Evolutionary conservation across 1,139 yeast genomes (phyloP).

Genomic region (Wickerhamomyces sp.): DNA sequence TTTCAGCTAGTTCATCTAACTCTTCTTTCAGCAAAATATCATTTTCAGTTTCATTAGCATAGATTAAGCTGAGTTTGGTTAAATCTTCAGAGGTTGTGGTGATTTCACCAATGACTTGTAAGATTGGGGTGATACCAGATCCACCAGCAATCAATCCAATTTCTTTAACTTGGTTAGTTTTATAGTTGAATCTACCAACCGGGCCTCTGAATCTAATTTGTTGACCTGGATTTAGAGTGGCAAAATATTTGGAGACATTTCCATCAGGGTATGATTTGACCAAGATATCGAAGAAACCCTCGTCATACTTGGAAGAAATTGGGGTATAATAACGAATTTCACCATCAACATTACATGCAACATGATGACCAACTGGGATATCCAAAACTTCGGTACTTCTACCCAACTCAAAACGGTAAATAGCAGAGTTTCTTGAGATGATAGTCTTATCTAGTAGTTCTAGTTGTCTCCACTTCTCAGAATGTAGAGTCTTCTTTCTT

Average conservation of each 20-base stretch:
- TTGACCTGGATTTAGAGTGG: conserved; percentile 57
- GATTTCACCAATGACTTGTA: conserved; percentile 55
- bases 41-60: conserved; percentile 67
- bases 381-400: conserved; percentile 57
- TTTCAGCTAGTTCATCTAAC: conserved; percentile 59
- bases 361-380: conserved; percentile 70
- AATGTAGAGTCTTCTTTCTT: conserved; percentile 41
- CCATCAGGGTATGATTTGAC: conserved; percentile 73
- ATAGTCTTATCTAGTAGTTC: conserved; percentile 71
- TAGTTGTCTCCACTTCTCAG: conserved; percentile 54
- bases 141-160: conserved; percentile 79
- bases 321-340: conserved; percentile 70
- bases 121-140: conserved; percentile 74
- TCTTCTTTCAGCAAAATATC: conserved; percentile 68
- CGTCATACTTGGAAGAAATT: conserved; percentile 61
- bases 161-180: conserved; percentile 53
- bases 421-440: conserved; percentile 62
- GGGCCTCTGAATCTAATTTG: conserved; percentile 72
- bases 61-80: conserved; percentile 56
- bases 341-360: conserved; percentile 55
- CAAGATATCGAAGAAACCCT: conserved; percentile 69
- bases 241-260: conserved; percentile 59
- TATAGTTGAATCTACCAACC: conserved; percentile 64
- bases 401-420: conserved; percentile 62
- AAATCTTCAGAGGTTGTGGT: conserved; percentile 63